Evolutionary conservation across 2,329 filamentous ascomycete species (phyloP).

Genomic region (Colletotrichum siamense): DNA sequence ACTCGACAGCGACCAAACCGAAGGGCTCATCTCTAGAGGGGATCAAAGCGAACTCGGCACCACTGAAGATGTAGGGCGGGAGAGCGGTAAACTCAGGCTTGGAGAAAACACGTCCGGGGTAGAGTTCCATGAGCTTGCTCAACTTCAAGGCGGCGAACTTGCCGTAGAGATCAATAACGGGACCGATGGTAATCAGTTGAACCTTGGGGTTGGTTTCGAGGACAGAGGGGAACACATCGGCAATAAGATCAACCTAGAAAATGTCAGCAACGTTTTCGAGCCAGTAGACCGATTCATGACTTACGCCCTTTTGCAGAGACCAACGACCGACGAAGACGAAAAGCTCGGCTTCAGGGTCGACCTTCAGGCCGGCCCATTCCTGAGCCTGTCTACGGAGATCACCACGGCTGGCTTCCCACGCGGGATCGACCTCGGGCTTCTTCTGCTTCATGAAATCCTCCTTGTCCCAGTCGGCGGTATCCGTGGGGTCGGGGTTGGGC

Average conservation of each 20-base stretch:
- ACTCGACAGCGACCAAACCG: conserved; percentile 72
- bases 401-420: conserved; percentile 58
- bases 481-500: conserved; percentile 70
- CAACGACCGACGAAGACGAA: conserved; percentile 74
- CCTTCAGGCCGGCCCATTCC: conserved; percentile 69
- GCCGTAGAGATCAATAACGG: conserved; percentile 71
- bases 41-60: conserved; percentile 72
- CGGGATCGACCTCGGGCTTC: conserved; percentile 57
- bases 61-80: conserved; percentile 70
- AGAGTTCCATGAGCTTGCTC: conserved; percentile 67
- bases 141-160: conserved; percentile 72
- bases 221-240: conserved; percentile 69
- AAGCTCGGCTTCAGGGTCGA: conserved; percentile 66
- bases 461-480: conserved; percentile 65
- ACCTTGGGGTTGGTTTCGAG: conserved; percentile 64
- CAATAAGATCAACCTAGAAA: conserved; percentile 62
- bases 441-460: conserved; percentile 53
- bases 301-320: conserved; percentile 70
- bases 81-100: conserved; percentile 72
- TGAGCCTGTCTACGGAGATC: conserved; percentile 66
- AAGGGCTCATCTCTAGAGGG: conserved; percentile 75
- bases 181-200: conserved; percentile 68
- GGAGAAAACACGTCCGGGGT: conserved; percentile 69
- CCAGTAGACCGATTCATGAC: background rate
- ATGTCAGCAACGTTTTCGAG: background rate